Conservation (phyloP, 257 asterid genomes). For the Henckelia pumila region DNA sequence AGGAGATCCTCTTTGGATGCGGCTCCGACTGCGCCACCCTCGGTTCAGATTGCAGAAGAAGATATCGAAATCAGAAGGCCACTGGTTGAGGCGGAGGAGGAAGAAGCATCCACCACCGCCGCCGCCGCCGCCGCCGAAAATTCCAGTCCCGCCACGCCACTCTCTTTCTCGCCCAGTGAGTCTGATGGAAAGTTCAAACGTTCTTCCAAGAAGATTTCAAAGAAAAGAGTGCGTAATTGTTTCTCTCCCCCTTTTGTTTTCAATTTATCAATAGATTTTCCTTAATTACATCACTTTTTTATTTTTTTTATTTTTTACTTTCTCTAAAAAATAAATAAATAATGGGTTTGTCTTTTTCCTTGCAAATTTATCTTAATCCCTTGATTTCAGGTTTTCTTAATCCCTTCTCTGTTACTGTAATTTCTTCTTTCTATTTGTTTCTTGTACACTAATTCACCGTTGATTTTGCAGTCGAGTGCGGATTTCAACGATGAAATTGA, state of each 20-base stretch:
- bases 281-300: background rate
- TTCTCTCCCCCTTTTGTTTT: background rate
- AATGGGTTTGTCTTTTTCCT: no score
- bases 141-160: conserved; percentile 63
- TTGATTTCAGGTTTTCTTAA: background rate
- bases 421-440: background rate
- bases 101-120: conserved; percentile 1
- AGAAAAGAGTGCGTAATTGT: conserved; percentile 36
- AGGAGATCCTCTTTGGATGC: conserved; percentile 40
- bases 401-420: background rate
- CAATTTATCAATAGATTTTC: background rate
- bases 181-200: conserved; percentile 44
- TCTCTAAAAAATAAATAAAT: no score
- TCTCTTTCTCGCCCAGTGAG: conserved; percentile 49
- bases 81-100: conserved; percentile 29
- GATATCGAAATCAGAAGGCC: conserved; percentile 14
- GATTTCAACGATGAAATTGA: conserved; percentile 31
- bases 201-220: conserved; percentile 19
- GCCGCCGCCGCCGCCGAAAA: conserved; percentile 22
- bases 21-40: conserved; percentile 2
- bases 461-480: conserved; percentile 41
- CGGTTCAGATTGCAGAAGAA: background rate
- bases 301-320: no score
- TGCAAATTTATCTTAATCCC: background rate
- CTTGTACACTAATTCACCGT: background rate